phyloP scores from a whole-genome alignment of 495 filamentous ascomycete genomes.

The Penicillium malachiteum region DNA sequence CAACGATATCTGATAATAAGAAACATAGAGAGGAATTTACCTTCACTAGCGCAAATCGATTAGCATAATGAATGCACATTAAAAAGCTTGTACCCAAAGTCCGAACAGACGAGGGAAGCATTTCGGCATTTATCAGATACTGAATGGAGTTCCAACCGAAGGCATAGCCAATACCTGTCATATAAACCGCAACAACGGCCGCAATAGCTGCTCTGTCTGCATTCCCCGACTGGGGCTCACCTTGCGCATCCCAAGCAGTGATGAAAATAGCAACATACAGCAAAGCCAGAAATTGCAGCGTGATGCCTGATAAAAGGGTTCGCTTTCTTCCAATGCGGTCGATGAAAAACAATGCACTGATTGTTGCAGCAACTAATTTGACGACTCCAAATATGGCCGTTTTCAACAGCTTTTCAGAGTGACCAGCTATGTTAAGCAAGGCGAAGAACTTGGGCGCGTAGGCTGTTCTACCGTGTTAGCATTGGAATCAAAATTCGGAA shows the following conservation, averaged over 20 bases:
- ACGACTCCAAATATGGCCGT: slow-evolving; percentile 61
- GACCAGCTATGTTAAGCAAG: slow-evolving; percentile 53
- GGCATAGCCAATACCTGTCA: slow-evolving; percentile 16
- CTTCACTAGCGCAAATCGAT: slow-evolving; percentile 52
- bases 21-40: not conserved
- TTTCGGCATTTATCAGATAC: slow-evolving; percentile 63
- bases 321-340: slow-evolving; percentile 15
- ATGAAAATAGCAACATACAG: slow-evolving; percentile 20
- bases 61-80: slow-evolving; percentile 62
- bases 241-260: not conserved
- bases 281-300: slow-evolving; percentile 11
- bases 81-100: slow-evolving; percentile 35
- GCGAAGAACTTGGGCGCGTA: slow-evolving; percentile 36
- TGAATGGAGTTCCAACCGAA: slow-evolving; percentile 20
- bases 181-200: slow-evolving; percentile 15
- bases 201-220: not conserved
- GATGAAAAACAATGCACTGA: slow-evolving; percentile 42
- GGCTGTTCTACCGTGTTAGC: not conserved
- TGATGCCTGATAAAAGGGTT: slow-evolving; percentile 14
- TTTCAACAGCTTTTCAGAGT: slow-evolving; percentile 53
- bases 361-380: slow-evolving; percentile 54
- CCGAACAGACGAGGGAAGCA: slow-evolving; percentile 60
- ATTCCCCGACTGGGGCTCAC: not conserved
- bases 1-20: not conserved
- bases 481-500: too few species aligned